A percentile compares a stretch with the other conserved stretches of the same genome.
These are phyloP conservation scores for Crotalaria pallida DNA, from an alignment of 306 rosid species.

Conservation along the genomic window DNA sequence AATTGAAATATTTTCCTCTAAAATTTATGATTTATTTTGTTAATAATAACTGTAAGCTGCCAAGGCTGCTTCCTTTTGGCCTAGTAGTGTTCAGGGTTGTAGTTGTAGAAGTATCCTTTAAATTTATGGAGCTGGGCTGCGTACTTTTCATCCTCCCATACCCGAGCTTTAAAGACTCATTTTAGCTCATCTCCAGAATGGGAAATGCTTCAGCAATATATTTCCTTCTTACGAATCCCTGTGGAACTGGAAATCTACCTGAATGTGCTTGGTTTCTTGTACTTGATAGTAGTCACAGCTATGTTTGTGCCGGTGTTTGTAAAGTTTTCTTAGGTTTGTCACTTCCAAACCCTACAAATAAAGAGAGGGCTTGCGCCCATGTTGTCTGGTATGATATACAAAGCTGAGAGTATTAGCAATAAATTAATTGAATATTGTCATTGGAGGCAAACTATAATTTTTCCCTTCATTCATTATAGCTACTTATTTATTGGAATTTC, in stretches of 20 bases:
- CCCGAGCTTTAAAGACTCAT: neutral
- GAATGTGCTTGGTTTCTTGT: neutral
- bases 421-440: neutral
- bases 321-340: neutral
- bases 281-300: neutral
- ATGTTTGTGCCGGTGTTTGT: neutral
- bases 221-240: neutral
- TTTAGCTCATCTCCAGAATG: neutral
- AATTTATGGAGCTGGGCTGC: neutral
- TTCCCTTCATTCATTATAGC: neutral
- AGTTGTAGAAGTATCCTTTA: neutral
- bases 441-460: neutral
- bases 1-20: no score
- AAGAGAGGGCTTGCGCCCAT: neutral
- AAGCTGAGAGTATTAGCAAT: neutral
- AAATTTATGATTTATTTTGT: no score
- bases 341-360: neutral
- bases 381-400: conserved; percentile 3
- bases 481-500: neutral
- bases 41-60: no score
- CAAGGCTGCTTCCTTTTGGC: no score
- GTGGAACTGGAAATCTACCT: neutral
- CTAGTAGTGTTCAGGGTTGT: neutral
- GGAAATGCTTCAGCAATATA: neutral
- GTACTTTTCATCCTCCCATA: neutral